Conservation (phyloP, 345 rosid genomes). For the Ceriops zippeliana region DNA sequence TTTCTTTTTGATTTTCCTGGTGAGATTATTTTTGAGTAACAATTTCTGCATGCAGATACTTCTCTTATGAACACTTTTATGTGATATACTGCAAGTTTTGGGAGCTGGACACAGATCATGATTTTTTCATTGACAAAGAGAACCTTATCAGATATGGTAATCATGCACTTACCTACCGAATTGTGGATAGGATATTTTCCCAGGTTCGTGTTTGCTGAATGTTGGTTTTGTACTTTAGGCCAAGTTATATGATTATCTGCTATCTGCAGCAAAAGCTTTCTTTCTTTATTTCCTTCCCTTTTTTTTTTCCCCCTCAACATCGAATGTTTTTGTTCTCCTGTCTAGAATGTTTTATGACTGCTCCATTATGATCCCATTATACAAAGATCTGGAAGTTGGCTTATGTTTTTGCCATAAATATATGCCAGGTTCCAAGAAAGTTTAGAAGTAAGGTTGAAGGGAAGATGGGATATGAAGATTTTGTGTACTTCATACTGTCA, state of each 20-base stretch:
- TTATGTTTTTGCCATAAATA: background rate
- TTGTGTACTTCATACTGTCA: slow-evolving; percentile 85
- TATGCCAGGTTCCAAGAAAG: slow-evolving; percentile 63
- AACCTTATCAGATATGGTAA: slow-evolving; percentile 94
- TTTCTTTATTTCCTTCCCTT: background rate
- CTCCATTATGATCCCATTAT: background rate
- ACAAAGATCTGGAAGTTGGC: background rate
- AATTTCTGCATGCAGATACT: slow-evolving; percentile 53
- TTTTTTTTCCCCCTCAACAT: background rate
- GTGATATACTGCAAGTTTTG: slow-evolving; percentile 98
- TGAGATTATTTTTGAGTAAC: background rate
- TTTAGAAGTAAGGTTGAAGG: slow-evolving; percentile 82
- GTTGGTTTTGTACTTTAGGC: slow-evolving; percentile 13
- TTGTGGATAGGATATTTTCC: slow-evolving; percentile 85
- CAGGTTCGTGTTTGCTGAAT: slow-evolving; percentile 52
- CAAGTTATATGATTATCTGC: slow-evolving; percentile 2
- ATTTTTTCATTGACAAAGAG: slow-evolving; percentile 92
- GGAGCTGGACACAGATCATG: slow-evolving; percentile 96
- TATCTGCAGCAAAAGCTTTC: slow-evolving; percentile 1
- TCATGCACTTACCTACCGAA: slow-evolving; percentile 94
- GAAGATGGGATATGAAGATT: slow-evolving; percentile 96
- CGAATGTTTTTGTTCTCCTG: background rate
- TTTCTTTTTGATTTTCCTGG: background rate
- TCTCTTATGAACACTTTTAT: slow-evolving; percentile 92
- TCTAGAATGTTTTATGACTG: background rate